Percentiles rank a stretch among this genome's conserved stretches.
Conservation (phyloP, 352 stramenopile species). For the Phytophthora vignae region DNA sequence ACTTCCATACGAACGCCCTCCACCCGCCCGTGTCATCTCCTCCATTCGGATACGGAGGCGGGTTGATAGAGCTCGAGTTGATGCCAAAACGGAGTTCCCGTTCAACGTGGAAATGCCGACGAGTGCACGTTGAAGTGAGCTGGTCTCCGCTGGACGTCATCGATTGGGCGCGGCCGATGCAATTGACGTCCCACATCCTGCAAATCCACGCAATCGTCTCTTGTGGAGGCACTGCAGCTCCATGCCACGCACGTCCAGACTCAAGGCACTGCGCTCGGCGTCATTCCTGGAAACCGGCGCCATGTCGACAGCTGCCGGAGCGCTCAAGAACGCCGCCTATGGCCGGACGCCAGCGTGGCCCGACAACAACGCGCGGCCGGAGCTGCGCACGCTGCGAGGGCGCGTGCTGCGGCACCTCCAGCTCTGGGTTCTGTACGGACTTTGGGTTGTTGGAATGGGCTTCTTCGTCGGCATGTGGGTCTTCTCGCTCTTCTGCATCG, state of each 20-base stretch:
- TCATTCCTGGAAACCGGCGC: conserved; percentile 18
- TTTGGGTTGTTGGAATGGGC: conserved; percentile 40
- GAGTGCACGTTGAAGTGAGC: conserved; percentile 3
- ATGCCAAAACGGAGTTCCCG: background rate
- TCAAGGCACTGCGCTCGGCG: background rate
- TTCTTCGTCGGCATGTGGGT: conserved; percentile 34
- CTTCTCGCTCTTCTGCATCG: conserved; percentile 17
- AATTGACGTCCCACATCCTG: conserved; percentile 8
- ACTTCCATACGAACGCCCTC: background rate
- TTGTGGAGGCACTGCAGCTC: background rate
- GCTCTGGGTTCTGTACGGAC: conserved; percentile 40
- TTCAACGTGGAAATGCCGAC: conserved; percentile 3
- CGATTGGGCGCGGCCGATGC: background rate
- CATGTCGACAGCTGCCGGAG: conserved; percentile 15
- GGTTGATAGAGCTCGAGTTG: background rate
- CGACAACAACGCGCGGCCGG: conserved; percentile 36
- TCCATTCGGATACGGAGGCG: background rate
- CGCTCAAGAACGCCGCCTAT: conserved; percentile 20
- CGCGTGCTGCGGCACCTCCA: conserved; percentile 36
- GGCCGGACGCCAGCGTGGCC: conserved; percentile 23
- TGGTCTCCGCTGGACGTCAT: conserved; percentile 1
- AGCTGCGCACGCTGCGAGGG: conserved; percentile 40
- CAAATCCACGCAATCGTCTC: conserved; percentile 27
- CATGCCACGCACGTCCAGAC: background rate
- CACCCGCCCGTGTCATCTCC: background rate